Conservation (phyloP, 305 asterid genomes). For the Plantago lanceolata region DNA sequence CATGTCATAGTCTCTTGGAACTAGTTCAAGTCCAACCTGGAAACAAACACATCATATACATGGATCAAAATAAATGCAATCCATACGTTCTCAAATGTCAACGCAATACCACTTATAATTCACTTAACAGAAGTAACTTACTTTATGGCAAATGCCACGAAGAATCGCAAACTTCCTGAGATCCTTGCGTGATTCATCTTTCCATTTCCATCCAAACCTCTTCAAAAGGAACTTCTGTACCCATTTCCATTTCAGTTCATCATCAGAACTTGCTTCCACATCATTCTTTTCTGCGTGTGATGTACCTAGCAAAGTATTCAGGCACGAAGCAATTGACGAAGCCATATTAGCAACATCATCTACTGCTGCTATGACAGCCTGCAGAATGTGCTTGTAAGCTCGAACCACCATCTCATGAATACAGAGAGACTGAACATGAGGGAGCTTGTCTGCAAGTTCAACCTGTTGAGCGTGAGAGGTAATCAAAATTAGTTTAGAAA, state of each 20-base stretch:
- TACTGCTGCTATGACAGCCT: slow-evolving; percentile 71
- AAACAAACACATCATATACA: slow-evolving; percentile 21
- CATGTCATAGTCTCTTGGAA: slow-evolving; percentile 84
- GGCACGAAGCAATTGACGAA: slow-evolving; percentile 62
- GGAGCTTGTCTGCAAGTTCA: slow-evolving; percentile 83
- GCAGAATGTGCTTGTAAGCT: slow-evolving; percentile 78
- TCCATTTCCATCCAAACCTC: slow-evolving; percentile 74
- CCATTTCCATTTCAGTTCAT: slow-evolving; percentile 76
- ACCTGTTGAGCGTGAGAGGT: slow-evolving; percentile 44
- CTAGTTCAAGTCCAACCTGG: slow-evolving; percentile 84
- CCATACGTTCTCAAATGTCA: not conserved
- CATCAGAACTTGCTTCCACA: slow-evolving; percentile 38
- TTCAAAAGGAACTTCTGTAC: slow-evolving; percentile 55
- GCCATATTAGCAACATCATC: slow-evolving; percentile 62
- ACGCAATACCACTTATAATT: slow-evolving; percentile 2
- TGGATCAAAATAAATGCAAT: slow-evolving; percentile 22
- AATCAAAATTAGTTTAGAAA: slow-evolving; percentile 21
- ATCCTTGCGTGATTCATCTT: slow-evolving; percentile 44
- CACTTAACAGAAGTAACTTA: slow-evolving; percentile 23
- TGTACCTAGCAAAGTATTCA: slow-evolving; percentile 69
- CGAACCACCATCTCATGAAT: slow-evolving; percentile 90
- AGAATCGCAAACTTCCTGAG: slow-evolving; percentile 77
- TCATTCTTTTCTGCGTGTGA: slow-evolving; percentile 43
- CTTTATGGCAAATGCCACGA: slow-evolving; percentile 91
- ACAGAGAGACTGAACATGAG: slow-evolving; percentile 89